phyloP scores from a whole-genome alignment of 75 land plant genomes.

The Selaginella tamariscina region DNA sequence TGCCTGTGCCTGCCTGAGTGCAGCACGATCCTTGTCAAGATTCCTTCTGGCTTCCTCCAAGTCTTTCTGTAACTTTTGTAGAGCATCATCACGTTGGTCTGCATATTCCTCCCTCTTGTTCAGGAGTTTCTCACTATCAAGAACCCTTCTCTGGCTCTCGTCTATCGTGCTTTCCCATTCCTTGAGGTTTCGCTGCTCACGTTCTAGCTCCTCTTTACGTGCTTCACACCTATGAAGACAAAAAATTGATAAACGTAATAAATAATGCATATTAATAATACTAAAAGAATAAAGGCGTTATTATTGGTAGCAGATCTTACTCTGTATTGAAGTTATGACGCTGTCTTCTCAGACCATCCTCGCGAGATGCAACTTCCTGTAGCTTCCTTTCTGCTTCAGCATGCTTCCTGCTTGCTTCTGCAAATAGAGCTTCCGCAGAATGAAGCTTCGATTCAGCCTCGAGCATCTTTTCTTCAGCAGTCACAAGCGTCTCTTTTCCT shows the following conservation, averaged over 20 bases:
- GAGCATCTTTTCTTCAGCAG: slow-evolving; percentile 56
- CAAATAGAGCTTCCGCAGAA: slow-evolving; percentile 68
- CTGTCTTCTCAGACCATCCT: slow-evolving; percentile 51
- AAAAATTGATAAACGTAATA: neutral
- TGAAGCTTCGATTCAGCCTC: slow-evolving; percentile 52
- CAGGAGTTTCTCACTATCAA: slow-evolving; percentile 50
- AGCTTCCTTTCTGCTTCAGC: slow-evolving; percentile 61
- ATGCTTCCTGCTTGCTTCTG: slow-evolving; percentile 65
- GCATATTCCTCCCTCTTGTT: slow-evolving; percentile 67
- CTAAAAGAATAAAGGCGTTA: neutral
- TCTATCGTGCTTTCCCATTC: slow-evolving; percentile 73
- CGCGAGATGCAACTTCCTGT: slow-evolving; percentile 67
- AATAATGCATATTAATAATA: too few species aligned
- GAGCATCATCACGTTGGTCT: slow-evolving; percentile 40
- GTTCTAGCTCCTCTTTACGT: slow-evolving; percentile 21
- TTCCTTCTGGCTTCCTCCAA: slow-evolving; percentile 43
- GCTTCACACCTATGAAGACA: slow-evolving; percentile 13
- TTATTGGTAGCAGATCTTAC: slow-evolving; percentile 30
- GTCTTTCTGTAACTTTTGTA: slow-evolving; percentile 48
- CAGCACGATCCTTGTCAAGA: slow-evolving; percentile 32
- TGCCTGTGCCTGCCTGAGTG: slow-evolving; percentile 47
- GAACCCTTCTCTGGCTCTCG: slow-evolving; percentile 62
- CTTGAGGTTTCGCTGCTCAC: slow-evolving; percentile 36
- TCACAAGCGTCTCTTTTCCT: slow-evolving; percentile 51
- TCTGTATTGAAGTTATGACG: slow-evolving; percentile 41